Evolutionary conservation across 2,329 filamentous ascomycete genomes (phyloP), one percentile per base, ranked within the genome.

Genomic region (Monosporascus sp.): DNA sequence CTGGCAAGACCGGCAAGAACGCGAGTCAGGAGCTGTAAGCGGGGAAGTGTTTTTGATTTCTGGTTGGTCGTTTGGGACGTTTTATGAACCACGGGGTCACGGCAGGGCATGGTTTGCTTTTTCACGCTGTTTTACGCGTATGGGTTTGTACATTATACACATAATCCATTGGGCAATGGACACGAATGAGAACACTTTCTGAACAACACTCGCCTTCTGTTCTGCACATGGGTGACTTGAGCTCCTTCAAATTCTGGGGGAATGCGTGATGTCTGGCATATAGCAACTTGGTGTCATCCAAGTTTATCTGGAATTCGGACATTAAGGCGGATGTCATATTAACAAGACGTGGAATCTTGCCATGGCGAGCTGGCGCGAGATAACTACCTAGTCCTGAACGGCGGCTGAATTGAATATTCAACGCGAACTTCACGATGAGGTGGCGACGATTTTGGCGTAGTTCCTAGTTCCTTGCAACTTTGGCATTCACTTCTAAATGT

Each of bases 1-100:
- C 94, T 54, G 83, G 86, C 75, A 97, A 97, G 89, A 82, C 83
- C 73, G 90, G 89, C 79, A 96, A 96, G 87, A 87, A 85, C 73
- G 82, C 85, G 68, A 96, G 91, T 81, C 91, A 96, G 80, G 92
- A 97, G 83, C 83, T 97, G 80, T 97, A 91, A 83, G 79, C 68
- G 65, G 60, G 60, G 68, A 55, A 58, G 71, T 66, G 66, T 74
- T 76, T 79, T 75, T 79, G 77, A 78, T 85, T 78, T 79, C 76
- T 76, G 79, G 76, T 81, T 79, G 80, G 76, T 76, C 78, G 79
- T 78, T 82, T 83, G 74, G 79, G 86, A 69, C 59, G 82, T 84
- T 85, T 87, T 84, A 91, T 87, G 85, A 69, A 88, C 88, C 88
- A 85, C 82, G 82, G 83, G 84, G 84, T 88, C 80, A 86, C 81